phyloP scores from a whole-genome alignment of 169 alveolate species.

The Prorocentrum cordatum region DNA sequence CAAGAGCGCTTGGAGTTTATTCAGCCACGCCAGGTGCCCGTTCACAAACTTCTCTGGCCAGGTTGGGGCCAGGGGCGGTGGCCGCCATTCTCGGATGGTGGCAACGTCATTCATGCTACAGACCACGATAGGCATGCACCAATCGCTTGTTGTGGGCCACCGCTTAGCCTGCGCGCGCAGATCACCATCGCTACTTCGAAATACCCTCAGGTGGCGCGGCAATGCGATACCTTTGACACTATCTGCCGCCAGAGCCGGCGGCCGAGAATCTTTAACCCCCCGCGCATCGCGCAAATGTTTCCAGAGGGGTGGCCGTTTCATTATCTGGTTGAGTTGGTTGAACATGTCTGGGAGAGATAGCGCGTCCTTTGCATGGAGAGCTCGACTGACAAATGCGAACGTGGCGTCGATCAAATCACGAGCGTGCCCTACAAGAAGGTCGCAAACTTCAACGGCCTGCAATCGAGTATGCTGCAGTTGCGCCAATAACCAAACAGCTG shows the following conservation, averaged over 20 bases:
- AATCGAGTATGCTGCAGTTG: neutral
- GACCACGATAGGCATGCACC: neutral
- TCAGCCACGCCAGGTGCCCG: too few relatives aligned
- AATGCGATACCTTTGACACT: neutral
- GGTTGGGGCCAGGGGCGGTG: neutral
- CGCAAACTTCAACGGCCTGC: neutral
- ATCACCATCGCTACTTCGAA: neutral
- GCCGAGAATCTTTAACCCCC: neutral
- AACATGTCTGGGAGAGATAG: neutral
- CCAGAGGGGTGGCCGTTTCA: neutral
- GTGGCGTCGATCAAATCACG: neutral
- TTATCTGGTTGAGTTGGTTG: neutral
- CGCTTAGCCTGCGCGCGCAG: neutral
- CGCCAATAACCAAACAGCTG: neutral
- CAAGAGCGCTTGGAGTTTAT: too few relatives aligned
- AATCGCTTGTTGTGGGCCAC: neutral
- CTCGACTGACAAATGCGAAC: neutral
- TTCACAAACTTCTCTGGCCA: too few relatives aligned
- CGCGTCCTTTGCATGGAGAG: neutral
- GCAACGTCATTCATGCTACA: too few relatives aligned
- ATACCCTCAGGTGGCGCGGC: neutral
- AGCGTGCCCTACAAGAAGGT: neutral
- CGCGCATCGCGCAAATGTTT: neutral
- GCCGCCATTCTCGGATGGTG: too few relatives aligned
- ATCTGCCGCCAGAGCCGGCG: neutral